phyloP scores from a whole-genome alignment of 345 rosid species.

The Pugionium cornutum region DNA sequence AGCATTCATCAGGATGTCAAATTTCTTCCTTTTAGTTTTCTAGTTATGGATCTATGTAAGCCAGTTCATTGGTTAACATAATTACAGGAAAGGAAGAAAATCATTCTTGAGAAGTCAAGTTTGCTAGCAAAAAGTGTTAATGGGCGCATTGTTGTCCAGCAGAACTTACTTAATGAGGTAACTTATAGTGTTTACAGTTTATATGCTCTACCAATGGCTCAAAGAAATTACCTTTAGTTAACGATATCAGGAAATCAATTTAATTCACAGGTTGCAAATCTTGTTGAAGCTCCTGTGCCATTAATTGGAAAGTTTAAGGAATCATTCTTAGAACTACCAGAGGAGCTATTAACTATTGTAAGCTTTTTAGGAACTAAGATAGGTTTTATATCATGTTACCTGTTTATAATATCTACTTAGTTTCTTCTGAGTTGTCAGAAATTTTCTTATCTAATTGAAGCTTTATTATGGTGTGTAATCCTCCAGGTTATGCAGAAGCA shows the following conservation, averaged over 20 bases:
- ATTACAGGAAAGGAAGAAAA: constrained; percentile 64
- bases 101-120: constrained; percentile 61
- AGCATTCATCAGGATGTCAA: constrained; percentile 22
- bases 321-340: constrained; percentile 88
- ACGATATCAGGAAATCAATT: constrained; percentile 14
- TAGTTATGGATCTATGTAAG: constrained; percentile 8
- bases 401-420: constrained; percentile 6
- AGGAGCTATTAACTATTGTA: constrained; percentile 87
- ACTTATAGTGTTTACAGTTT: constrained; percentile 17
- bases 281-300: constrained; percentile 91
- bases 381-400: constrained; percentile 5
- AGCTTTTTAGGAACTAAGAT: constrained; percentile 34
- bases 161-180: constrained; percentile 81
- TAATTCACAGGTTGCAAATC: constrained; percentile 76
- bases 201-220: constrained; percentile 23
- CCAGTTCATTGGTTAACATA: constrained; percentile 17
- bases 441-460: constrained; percentile 18
- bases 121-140: constrained; percentile 67
- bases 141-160: constrained; percentile 58
- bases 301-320: constrained; percentile 77
- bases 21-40: constrained; percentile 16
- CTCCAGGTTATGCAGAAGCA: constrained; percentile 96
- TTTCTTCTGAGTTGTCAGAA: constrained; percentile 14
- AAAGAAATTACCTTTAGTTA: constrained; percentile 5
- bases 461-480: constrained; percentile 26